phyloP scores from a whole-genome alignment of 495 filamentous ascomycete genomes.

The Oidiodendron maius region DNA sequence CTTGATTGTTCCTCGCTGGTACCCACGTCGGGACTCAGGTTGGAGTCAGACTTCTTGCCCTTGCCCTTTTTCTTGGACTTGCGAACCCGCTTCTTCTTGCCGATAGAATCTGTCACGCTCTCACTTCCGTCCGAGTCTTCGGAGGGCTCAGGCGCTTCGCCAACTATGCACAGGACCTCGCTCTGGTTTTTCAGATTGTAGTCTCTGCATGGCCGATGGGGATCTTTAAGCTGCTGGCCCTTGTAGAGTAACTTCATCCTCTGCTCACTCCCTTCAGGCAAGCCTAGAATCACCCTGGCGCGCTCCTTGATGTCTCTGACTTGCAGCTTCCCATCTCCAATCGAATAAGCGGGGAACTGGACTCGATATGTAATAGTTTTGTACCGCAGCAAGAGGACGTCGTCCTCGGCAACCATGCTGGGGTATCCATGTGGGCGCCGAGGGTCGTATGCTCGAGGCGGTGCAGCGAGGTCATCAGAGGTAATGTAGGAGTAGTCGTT shows the following conservation, averaged over 20 bases:
- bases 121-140: constrained; percentile 33
- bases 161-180: constrained; percentile 63
- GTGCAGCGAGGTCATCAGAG: constrained; percentile 54
- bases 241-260: constrained; percentile 76
- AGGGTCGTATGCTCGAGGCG: constrained; percentile 32
- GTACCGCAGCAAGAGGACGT: constrained; percentile 71
- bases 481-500: constrained; percentile 80
- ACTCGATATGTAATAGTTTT: constrained; percentile 65
- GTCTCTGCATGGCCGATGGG: constrained; percentile 54
- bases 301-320: constrained; percentile 61
- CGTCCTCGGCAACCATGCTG: constrained; percentile 52
- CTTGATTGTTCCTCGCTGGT: constrained; percentile 15
- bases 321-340: constrained; percentile 67
- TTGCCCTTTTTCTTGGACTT: constrained; percentile 39
- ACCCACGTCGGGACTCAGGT: constrained; percentile 18
- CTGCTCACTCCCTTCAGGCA: constrained; percentile 43
- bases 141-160: constrained; percentile 29
- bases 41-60: constrained; percentile 17
- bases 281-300: constrained; percentile 56
- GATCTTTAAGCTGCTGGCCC: constrained; percentile 67
- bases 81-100: constrained; percentile 36
- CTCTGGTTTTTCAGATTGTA: constrained; percentile 77
- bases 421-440: constrained; percentile 25
- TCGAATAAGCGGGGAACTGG: constrained; percentile 75
- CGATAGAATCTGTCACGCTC: constrained; percentile 10